A percentile compares a stretch with the other conserved stretches of the same genome.
Conservation (phyloP, 768 basidiomycete genomes). For the Fibroporia radiculosa region DNA sequence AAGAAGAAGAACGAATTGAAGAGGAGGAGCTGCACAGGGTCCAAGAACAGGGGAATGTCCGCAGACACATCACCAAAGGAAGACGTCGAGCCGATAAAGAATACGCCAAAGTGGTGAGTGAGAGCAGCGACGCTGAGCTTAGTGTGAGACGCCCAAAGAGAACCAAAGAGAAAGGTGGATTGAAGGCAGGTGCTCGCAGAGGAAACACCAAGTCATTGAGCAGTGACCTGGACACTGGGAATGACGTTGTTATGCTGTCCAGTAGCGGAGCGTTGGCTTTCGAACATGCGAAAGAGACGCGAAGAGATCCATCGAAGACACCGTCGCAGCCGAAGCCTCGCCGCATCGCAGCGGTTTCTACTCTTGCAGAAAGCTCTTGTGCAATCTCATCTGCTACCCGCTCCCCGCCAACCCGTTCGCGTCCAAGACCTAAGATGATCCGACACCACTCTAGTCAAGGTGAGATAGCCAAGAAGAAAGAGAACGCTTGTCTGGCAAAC, state of each 20-base stretch:
- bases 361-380: no score
- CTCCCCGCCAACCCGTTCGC: neutral
- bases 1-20: slow-evolving; percentile 28
- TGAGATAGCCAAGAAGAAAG: neutral
- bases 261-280: neutral
- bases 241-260: neutral
- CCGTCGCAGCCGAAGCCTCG: neutral
- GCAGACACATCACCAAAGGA: neutral
- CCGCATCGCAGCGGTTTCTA: neutral
- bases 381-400: no score
- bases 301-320: neutral
- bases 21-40: slow-evolving; percentile 5
- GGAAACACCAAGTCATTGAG: neutral
- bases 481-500: neutral
- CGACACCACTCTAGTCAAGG: neutral
- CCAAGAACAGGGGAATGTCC: neutral
- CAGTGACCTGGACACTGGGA: neutral
- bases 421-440: neutral
- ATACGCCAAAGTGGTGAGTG: neutral
- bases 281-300: neutral
- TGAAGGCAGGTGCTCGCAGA: neutral
- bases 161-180: neutral
- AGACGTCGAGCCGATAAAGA: neutral
- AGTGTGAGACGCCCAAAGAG: neutral
- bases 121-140: neutral